Conservation (phyloP, 306 rosid genomes). For the Spatholobus suberectus region DNA sequence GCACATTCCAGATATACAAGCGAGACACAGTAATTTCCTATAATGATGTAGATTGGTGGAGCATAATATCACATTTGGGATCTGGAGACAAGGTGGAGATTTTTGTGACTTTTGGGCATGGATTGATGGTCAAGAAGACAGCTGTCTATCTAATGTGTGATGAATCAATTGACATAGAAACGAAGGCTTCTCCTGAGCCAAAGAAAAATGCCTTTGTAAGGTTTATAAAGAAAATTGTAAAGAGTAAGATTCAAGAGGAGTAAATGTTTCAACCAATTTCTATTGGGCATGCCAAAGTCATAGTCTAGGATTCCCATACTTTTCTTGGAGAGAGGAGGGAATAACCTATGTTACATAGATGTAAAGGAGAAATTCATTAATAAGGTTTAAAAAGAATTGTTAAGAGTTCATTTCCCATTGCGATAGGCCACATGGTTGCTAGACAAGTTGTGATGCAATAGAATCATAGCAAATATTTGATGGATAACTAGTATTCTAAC, state of each 20-base stretch:
- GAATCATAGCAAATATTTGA: background rate
- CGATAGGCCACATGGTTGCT: background rate
- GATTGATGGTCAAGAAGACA: background rate
- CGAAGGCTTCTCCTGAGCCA: too few species aligned
- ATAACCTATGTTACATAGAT: too few species aligned
- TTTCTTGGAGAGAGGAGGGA: background rate
- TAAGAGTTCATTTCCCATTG: background rate
- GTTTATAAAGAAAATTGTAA: too few species aligned
- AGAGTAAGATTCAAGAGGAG: background rate
- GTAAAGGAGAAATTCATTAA: background rate
- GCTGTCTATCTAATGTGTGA: background rate
- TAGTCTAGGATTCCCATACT: background rate
- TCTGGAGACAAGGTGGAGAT: conserved; percentile 15
- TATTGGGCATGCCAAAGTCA: background rate
- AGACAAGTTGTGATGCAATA: too few species aligned
- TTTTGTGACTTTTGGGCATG: conserved; percentile 17
- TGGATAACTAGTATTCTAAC: background rate
- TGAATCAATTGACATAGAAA: too few species aligned
- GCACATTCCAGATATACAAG: conserved; percentile 30
- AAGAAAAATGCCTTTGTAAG: too few species aligned
- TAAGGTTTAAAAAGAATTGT: background rate
- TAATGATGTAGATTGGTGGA: conserved; percentile 40
- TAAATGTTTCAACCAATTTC: background rate
- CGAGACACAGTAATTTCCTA: conserved; percentile 26
- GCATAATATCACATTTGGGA: conserved; percentile 24